Evolutionary conservation across 2,329 filamentous ascomycete genomes (phyloP).

Genomic region (Ophiostoma tasmaniense): DNA sequence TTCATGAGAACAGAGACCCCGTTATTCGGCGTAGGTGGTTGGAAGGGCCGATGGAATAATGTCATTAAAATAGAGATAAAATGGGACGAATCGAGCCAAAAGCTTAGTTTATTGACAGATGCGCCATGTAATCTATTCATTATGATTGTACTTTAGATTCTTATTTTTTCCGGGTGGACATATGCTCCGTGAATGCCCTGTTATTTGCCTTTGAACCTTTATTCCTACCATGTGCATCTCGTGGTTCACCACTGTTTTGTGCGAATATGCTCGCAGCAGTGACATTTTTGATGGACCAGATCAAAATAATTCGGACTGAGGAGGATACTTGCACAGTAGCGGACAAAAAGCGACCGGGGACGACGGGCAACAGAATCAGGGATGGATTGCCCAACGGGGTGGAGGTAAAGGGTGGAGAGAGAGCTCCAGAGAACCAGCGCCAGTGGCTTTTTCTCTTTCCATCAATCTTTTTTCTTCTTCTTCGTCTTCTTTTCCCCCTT

Average conservation of each 20-base stretch:
- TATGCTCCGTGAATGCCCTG: neutral
- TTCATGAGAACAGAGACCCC: neutral
- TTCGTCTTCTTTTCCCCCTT: neutral
- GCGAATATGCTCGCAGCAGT: neutral
- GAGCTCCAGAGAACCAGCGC: neutral
- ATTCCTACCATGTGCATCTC: neutral
- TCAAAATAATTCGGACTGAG: neutral
- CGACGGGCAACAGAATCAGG: neutral
- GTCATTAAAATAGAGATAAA: neutral
- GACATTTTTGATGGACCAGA: neutral
- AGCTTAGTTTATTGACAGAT: neutral
- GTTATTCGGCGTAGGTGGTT: neutral
- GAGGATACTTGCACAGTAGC: neutral
- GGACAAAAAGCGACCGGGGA: slow-evolving; percentile 3
- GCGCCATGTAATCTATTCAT: neutral
- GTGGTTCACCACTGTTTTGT: neutral
- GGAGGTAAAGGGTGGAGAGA: slow-evolving; percentile 11
- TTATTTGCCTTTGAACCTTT: neutral
- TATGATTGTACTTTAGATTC: neutral
- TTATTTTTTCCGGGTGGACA: neutral
- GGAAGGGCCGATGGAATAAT: neutral
- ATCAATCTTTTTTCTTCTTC: neutral
- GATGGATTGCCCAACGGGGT: slow-evolving; percentile 8
- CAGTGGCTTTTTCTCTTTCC: neutral
- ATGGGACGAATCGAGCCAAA: neutral